Conservation (phyloP, 352 stramenopile species). For the Globisporangium okanoganense region DNA sequence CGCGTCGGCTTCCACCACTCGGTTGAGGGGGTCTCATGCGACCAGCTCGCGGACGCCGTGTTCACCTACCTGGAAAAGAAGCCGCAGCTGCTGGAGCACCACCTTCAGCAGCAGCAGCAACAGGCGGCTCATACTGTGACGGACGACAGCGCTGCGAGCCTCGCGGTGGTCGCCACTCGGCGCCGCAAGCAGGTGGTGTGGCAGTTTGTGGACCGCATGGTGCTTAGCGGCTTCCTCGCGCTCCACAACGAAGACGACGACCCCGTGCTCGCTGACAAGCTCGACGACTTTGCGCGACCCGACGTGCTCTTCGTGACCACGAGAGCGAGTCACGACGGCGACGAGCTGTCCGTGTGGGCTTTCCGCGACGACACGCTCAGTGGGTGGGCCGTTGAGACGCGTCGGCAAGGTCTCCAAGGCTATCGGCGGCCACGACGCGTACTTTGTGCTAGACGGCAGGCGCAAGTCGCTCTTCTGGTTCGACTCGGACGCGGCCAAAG, state of each 20-base stretch:
- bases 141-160: not conserved
- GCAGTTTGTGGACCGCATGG: conserved; percentile 6
- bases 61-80: not conserved
- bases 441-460: conserved; percentile 12
- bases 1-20: not conserved
- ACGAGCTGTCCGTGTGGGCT: conserved; percentile 11
- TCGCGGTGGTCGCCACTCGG: not conserved
- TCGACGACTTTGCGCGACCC: conserved; percentile 7
- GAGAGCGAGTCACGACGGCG: no score
- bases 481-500: conserved; percentile 11
- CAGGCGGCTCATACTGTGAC: not conserved
- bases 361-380: conserved; percentile 11
- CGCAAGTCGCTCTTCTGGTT: conserved; percentile 17
- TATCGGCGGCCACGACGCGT: conserved; percentile 1
- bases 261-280: not conserved
- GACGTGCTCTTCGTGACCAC: conserved; percentile 6
- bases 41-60: not conserved
- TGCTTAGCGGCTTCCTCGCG: conserved; percentile 9
- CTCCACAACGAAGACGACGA: conserved; percentile 7
- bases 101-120: not conserved
- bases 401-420: conserved; percentile 6
- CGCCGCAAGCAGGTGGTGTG: not conserved
- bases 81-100: not conserved
- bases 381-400: conserved; percentile 5
- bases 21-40: not conserved